phyloP scores from a whole-genome alignment of 1,139 yeast genomes.

The Taiozyma onychis region DNA sequence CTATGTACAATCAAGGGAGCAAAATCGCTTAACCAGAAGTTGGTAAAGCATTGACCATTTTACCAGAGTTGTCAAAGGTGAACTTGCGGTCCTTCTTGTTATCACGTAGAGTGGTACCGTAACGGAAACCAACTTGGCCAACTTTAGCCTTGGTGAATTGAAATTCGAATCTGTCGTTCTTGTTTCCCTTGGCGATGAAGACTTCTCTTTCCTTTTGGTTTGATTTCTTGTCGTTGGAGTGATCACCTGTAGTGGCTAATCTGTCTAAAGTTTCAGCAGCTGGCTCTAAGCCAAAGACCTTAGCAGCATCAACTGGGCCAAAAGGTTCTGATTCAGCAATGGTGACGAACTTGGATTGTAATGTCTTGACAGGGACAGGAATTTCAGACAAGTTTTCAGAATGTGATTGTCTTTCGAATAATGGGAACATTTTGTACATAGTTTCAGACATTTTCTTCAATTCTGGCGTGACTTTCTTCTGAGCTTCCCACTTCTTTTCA shows the following conservation, averaged over 20 bases:
- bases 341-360: slow-evolving; percentile 77
- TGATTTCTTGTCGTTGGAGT: slow-evolving; percentile 6
- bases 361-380: slow-evolving; percentile 83
- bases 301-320: slow-evolving; percentile 96
- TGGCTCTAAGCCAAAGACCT: slow-evolving; percentile 74
- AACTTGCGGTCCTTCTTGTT: slow-evolving; percentile 79
- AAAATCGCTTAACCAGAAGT: slow-evolving; percentile 16
- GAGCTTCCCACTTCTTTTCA: slow-evolving; percentile 53
- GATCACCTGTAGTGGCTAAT: slow-evolving; percentile 21
- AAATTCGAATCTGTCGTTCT: slow-evolving; percentile 60
- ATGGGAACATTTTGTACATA: slow-evolving; percentile 79
- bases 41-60: slow-evolving; percentile 38
- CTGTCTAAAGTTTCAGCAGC: slow-evolving; percentile 55
- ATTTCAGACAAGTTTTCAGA: slow-evolving; percentile 85
- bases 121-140: slow-evolving; percentile 85
- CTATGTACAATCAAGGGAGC: neutral
- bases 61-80: slow-evolving; percentile 70
- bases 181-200: slow-evolving; percentile 43
- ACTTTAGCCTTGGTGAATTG: slow-evolving; percentile 72
- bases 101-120: slow-evolving; percentile 89
- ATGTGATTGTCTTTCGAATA: slow-evolving; percentile 41
- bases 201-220: slow-evolving; percentile 23
- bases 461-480: slow-evolving; percentile 46
- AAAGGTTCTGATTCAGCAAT: slow-evolving; percentile 96
- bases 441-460: slow-evolving; percentile 49